A percentile compares a stretch with the other conserved stretches of the same genome.
These are phyloP conservation scores for Laburnicola sp. DNA, from an alignment of 2,329 filamentous ascomycete species.

Conservation along the genomic window DNA sequence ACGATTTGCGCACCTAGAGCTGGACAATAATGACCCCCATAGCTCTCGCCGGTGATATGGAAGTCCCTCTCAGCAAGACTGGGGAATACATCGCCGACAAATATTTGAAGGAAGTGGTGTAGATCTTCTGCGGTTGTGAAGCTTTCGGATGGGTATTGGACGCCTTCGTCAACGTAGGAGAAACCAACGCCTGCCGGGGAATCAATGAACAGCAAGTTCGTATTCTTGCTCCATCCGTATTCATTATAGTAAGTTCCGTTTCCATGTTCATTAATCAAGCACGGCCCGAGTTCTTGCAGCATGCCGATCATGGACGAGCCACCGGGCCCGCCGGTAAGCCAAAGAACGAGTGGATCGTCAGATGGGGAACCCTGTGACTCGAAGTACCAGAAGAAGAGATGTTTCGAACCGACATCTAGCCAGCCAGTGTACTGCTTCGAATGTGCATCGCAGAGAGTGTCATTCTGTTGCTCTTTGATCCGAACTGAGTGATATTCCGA, in stretches of 20 bases:
- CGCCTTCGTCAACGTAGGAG: conserved; percentile 44
- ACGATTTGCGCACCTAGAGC: conserved; percentile 51
- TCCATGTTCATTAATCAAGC: conserved; percentile 44
- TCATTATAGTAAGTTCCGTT: conserved; percentile 45
- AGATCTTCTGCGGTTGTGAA: conserved; percentile 53
- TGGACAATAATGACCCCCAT: conserved; percentile 56
- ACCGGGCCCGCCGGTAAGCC: conserved; percentile 49
- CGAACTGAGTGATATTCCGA: conserved; percentile 40
- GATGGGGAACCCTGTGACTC: conserved; percentile 45
- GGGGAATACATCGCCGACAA: conserved; percentile 53
- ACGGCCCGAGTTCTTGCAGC: conserved; percentile 45
- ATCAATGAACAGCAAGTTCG: conserved; percentile 45
- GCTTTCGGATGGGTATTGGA: conserved; percentile 44
- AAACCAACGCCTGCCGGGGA: conserved; percentile 47
- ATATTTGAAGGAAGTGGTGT: conserved; percentile 55
- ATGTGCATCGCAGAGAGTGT: conserved; percentile 38
- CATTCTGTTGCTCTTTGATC: conserved; percentile 40
- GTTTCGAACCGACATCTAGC: conserved; percentile 45
- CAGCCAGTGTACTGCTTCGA: conserved; percentile 44
- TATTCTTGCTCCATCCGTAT: conserved; percentile 45
- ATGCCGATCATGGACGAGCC: conserved; percentile 43
- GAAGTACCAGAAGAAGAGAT: conserved; percentile 54
- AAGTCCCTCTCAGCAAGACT: conserved; percentile 46
- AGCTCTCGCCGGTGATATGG: conserved; percentile 55
- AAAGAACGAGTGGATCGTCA: conserved; percentile 44